A percentile compares a stretch with the other conserved stretches of the same genome.
These are phyloP conservation scores for Cercophora samala DNA, from an alignment of 495 filamentous ascomycete genomes.

Conservation along the genomic window DNA sequence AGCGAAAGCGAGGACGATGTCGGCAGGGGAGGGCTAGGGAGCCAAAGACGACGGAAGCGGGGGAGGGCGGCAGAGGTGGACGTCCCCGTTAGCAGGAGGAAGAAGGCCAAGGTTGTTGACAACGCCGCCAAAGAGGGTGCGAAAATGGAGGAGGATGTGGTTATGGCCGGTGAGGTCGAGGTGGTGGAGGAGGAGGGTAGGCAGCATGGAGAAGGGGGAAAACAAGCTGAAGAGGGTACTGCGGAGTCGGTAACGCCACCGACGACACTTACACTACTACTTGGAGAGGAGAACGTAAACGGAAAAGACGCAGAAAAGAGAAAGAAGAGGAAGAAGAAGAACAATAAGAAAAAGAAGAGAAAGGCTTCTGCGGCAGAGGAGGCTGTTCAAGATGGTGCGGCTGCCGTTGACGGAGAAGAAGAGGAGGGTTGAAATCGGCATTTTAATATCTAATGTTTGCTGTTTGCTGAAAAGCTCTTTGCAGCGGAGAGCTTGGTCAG, in stretches of 20 bases:
- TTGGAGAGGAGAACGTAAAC: background rate
- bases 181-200: background rate
- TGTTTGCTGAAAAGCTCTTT: too few species aligned
- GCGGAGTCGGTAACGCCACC: background rate
- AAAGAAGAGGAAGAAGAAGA: constrained; percentile 6
- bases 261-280: too few species aligned
- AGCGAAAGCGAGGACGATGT: background rate
- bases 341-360: background rate
- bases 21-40: background rate
- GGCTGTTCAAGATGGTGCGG: background rate
- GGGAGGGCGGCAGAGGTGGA: background rate
- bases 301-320: background rate
- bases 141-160: background rate
- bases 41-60: background rate
- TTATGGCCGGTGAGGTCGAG: background rate
- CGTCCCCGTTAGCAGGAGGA: background rate
- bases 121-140: too few species aligned
- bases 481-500: too few species aligned
- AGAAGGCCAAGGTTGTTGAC: background rate
- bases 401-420: background rate
- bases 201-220: too few species aligned
- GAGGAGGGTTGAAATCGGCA: background rate
- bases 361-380: background rate
- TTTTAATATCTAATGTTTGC: background rate
- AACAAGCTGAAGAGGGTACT: too few species aligned